phyloP scores from a whole-genome alignment of 2,329 filamentous ascomycete genomes.

The Stagonosporopsis chrysanthemi region DNA sequence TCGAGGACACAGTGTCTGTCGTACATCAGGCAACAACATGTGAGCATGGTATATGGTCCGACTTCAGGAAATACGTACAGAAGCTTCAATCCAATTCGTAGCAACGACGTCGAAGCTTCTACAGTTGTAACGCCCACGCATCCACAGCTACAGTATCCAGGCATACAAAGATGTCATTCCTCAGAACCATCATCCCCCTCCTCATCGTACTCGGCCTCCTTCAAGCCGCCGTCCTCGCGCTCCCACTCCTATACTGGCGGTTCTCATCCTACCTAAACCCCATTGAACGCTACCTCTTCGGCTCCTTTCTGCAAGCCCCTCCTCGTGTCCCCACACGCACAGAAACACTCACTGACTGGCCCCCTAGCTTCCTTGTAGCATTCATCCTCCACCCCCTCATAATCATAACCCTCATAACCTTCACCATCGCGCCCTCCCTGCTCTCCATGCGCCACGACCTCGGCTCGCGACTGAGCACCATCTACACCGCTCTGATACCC shows the following conservation, averaged over 20 bases:
- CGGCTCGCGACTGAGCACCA: neutral
- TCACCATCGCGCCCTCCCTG: conserved; percentile 13
- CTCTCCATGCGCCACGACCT: conserved; percentile 3
- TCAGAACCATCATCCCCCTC: conserved; percentile 4
- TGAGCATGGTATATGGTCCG: neutral
- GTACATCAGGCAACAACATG: neutral
- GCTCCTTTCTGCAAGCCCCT: neutral
- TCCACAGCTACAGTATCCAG: neutral
- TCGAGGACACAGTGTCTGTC: conserved; percentile 1
- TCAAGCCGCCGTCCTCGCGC: neutral
- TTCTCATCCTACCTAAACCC: neutral
- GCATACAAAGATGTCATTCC: neutral
- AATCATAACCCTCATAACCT: neutral
- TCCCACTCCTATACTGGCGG: conserved; percentile 6
- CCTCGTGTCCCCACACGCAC: neutral
- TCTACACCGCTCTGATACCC: neutral
- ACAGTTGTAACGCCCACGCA: no score
- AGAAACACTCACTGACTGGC: neutral
- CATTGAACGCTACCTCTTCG: neutral
- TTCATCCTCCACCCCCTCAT: conserved; percentile 11
- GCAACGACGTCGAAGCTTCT: no score
- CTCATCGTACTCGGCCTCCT: conserved; percentile 5
- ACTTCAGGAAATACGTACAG: neutral
- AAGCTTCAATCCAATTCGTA: neutral
- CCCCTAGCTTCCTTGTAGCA: neutral